phyloP scores from a whole-genome alignment of 148 eudicot genomes.

The Camellia granthamiana region DNA sequence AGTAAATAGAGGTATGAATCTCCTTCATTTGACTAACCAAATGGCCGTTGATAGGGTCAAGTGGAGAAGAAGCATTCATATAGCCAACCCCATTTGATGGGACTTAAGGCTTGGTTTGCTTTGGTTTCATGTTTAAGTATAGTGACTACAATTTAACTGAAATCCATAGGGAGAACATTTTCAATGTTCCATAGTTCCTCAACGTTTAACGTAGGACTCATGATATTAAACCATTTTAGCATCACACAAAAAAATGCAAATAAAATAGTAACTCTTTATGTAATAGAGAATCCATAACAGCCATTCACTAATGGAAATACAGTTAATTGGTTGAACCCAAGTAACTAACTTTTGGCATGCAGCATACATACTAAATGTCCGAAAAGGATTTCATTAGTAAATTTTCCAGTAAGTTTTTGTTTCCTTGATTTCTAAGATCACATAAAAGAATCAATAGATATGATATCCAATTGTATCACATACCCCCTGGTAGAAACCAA shows the following conservation, averaged over 20 bases:
- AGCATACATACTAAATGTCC: neutral
- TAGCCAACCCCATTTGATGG: no score
- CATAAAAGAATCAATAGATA: neutral
- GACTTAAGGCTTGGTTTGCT: no score
- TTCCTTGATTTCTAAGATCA: slow-evolving; percentile 2
- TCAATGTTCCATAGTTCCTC: neutral
- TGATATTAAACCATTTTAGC: neutral
- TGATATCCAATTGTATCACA: slow-evolving; percentile 21
- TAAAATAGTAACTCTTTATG: neutral
- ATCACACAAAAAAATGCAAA: neutral
- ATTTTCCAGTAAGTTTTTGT: neutral
- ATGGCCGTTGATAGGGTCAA: no score
- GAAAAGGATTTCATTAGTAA: neutral
- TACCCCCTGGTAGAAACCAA: slow-evolving; percentile 99
- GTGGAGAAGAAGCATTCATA: no score
- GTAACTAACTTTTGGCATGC: neutral
- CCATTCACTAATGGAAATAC: neutral
- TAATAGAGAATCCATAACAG: neutral
- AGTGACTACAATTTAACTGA: neutral
- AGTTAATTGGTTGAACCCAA: neutral
- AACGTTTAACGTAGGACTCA: neutral
- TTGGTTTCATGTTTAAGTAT: neutral
- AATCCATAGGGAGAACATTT: slow-evolving; percentile 4
- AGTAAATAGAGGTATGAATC: no score
- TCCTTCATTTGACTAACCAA: no score